Base-by-base conservation (phyloP, 108 stramenopile genomes). In the Conticribra weissflogii region DNA sequence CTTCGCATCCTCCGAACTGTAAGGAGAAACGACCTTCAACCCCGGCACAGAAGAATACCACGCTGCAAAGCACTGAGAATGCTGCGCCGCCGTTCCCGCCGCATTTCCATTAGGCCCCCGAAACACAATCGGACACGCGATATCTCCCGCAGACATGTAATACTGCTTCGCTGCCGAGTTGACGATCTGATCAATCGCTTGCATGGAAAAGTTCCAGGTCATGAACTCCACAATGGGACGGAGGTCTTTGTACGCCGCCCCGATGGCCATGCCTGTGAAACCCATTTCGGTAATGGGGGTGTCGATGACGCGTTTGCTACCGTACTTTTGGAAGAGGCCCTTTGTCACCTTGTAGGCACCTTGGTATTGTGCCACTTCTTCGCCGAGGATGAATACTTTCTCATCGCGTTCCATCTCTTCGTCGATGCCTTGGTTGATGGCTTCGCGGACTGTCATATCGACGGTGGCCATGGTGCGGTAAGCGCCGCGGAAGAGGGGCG, bases 271-370 rank as follows among this genome's bases (percentile, higher is more conserved):
- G 41, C 99, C 98, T 16, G 99, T 89, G 76, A 98, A 98, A 64
- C 97, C 99, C 94, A 96, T 96, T 81, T 99, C 99, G 16, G 99
- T 99, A 81, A 99, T 99, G 78, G 99, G 99, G 9, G 99, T 99
- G 76, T 99, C 99, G 66, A 99, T 96, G 66, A 99, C 98, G 59
- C 99, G 93, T 55, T 94, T 88, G 54, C 93, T 93, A 31, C 98
- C 98, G 78, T 98, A 98, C 75, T 98, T 98, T 76, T 96, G 93
- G 66, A 89, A 97, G n/a, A 98, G 81, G 22, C 96, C 94, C 81
- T 95, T 94, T 64, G 94, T 96, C 31, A 99, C 96, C 89, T 99
- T 99, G 97, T 99, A 99, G 59, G 99, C 99, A 23, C 99, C 99
- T 71, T 99, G 95, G 77, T 99, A 99, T 83, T 98, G 97, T 3